Base-by-base conservation (phyloP, 1,139 yeast genomes). In the Yamadazyma sp. region DNA sequence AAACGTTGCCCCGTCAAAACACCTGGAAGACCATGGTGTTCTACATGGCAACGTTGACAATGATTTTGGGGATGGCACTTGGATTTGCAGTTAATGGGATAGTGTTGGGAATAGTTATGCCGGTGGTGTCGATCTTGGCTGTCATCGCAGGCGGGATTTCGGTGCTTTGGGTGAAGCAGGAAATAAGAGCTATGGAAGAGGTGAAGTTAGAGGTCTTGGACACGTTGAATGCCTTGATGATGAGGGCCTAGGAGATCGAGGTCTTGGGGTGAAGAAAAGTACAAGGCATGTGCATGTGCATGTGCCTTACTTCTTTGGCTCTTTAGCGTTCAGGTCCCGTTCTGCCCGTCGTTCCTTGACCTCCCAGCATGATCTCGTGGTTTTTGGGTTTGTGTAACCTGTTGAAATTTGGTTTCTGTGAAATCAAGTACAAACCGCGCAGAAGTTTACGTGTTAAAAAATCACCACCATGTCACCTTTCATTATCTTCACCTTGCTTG, bases 91-190 rank as follows among this genome's bases (percentile, higher is more conserved):
- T 82, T 0, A 67, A 79, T 65, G 82, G 0, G 67, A 64, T 17
- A 75, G 84, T 77, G 7, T 15, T 35, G 23, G 11, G 17, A 69
- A 79, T 84, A 1, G 61, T 70, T 9, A 69, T 81, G 2, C 65
- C 77, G 0, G 49, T 80, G 0, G 58, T 87, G 5, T 73, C 81
- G 0, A 69, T 79, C 5, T 73, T 92, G 0, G 97, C 96, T 0
- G 65, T 78, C 0, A 56, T 86, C 1, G 83, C 88, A 55, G 96
- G 96, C 0, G 55, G 87, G 40, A 83, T 92, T 41, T 91, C 94
- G 29, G 23, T 74, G 45, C 57, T 87, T 34, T 92, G 91, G 52
- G 95, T 95, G 1, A 71, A 89, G 36, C 74, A 80, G 16, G 99
- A 94, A 56, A 63, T 70, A 49, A 68, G 98, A 39, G 92, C 92